Percentiles rank a stretch among this genome's conserved stretches.
Evolutionary conservation across 225 moss, liverwort and hornwort genomes (phyloP).

Genomic region (Pseudisothecium myosuroides): DNA sequence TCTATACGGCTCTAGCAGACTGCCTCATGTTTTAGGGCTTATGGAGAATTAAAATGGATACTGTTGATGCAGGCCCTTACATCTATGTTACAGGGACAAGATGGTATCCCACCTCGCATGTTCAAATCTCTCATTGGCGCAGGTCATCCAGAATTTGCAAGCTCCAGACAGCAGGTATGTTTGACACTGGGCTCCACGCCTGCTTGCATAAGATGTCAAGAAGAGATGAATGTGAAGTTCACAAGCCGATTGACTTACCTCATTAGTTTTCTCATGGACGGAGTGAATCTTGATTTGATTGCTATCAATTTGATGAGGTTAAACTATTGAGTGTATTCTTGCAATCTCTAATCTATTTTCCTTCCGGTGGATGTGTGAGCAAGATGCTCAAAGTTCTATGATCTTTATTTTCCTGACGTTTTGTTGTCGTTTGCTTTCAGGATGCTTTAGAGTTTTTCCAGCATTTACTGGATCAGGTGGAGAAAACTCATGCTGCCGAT

Average conservation of each 20-base stretch:
- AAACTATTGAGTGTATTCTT: background rate
- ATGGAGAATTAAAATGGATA: background rate
- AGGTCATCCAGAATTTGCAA: constrained; percentile 89
- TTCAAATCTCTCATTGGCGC: constrained; percentile 85
- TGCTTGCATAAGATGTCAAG: background rate
- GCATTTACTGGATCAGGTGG: constrained; percentile 82
- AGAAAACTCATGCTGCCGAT: constrained; percentile 30
- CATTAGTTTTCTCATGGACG: background rate
- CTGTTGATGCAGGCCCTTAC: constrained; percentile 26
- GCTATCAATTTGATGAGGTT: background rate
- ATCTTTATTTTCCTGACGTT: background rate
- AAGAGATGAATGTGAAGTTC: background rate
- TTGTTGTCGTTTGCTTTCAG: constrained; percentile 13
- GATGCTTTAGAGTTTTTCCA: constrained; percentile 95
- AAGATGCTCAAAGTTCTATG: background rate
- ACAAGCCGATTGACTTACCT: background rate
- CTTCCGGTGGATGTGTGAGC: background rate
- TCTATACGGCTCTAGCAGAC: background rate
- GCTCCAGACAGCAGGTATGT: constrained; percentile 64
- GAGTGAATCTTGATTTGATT: background rate
- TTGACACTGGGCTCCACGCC: background rate
- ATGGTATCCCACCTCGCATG: constrained; percentile 86
- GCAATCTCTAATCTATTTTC: background rate
- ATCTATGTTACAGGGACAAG: constrained; percentile 63
- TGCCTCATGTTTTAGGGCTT: background rate